Base-by-base conservation (phyloP, 208 protist species). In the Acanthamoeba triangularis region DNA sequence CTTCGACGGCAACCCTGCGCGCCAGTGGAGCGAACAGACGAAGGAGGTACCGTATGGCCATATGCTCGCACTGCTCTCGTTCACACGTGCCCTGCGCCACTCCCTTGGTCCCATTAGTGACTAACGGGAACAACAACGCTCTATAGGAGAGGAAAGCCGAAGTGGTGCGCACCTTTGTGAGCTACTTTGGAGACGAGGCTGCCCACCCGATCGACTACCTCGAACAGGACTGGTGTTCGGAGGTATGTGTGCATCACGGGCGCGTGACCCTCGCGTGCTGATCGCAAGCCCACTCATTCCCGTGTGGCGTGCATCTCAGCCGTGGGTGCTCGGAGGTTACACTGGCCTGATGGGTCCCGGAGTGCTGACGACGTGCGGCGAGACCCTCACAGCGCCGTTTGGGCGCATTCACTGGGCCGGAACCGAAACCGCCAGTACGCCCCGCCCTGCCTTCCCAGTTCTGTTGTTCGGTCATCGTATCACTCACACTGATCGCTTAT, bases 331-430 rank as follows among this genome's bases (percentile, higher is more conserved):
- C 3, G 95, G 95, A 41, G 90, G 80, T 0, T 96, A 96, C 74
- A 65, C 44, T 41, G 49, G 35, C 49, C 30, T 94, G 6, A 11
- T 91, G 30, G 16, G 8, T 3, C 84, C 92, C 49, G 61, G 82
- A 11, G 16, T 91, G 28, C 52, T 94, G 7, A 93, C 85, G 25
- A 35, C 41, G 25, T 18, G 44, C 1, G 47, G 76, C 35, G 72
- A 93, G 61, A n/a, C 95, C 6, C 23, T 96, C 18, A 1, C 72
- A 3, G 59, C 90, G 49, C 65, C 65, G 7, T 30, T 82, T 23
- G 95, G 67, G 2, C 37, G 49, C 20, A 93, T 96, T 44, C 96
- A 96, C 59, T 96, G 90, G 63, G 96, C 96, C 18, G 96, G 96
- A 23, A 95, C 96, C 14, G 96, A 96, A 56, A 96, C 95, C 14